A percentile compares a stretch with the other conserved stretches of the same genome.
Conservation (phyloP, 495 filamentous ascomycete genomes). For the Aspergillus leporis region DNA sequence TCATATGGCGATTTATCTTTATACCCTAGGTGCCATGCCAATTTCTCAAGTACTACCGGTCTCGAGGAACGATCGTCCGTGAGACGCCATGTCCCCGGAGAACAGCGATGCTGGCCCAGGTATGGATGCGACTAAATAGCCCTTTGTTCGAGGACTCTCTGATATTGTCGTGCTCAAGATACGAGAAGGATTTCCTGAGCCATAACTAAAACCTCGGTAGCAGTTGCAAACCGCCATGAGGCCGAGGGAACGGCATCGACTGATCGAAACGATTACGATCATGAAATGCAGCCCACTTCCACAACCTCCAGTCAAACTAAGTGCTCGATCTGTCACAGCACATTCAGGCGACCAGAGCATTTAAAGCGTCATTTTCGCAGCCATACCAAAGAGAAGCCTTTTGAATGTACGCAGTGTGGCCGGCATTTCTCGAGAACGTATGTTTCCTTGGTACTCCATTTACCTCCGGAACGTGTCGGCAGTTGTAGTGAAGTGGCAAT, state of each 20-base stretch:
- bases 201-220: slow-evolving; percentile 14
- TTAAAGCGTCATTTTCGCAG: slow-evolving; percentile 71
- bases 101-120: slow-evolving; percentile 29
- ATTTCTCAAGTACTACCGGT: slow-evolving; percentile 9
- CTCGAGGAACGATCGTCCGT: slow-evolving; percentile 21
- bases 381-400: slow-evolving; percentile 70
- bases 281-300: slow-evolving; percentile 18
- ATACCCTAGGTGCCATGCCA: slow-evolving; percentile 21
- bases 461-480: neutral
- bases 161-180: neutral
- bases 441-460: slow-evolving; percentile 13
- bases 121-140: slow-evolving; percentile 11
- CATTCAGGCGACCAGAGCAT: slow-evolving; percentile 69
- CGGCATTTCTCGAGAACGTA: slow-evolving; percentile 66
- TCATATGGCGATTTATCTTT: slow-evolving; percentile 2
- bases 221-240: slow-evolving; percentile 22
- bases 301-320: slow-evolving; percentile 28
- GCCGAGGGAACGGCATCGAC: slow-evolving; percentile 11
- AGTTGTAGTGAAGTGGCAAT: neutral
- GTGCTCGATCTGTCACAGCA: slow-evolving; percentile 54
- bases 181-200: neutral
- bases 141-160: neutral
- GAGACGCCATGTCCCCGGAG: slow-evolving; percentile 37
- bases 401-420: slow-evolving; percentile 65
- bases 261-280: slow-evolving; percentile 24